Conservation (phyloP, 176 grass and related monocot species). For the Rhynchospora tenuis region DNA sequence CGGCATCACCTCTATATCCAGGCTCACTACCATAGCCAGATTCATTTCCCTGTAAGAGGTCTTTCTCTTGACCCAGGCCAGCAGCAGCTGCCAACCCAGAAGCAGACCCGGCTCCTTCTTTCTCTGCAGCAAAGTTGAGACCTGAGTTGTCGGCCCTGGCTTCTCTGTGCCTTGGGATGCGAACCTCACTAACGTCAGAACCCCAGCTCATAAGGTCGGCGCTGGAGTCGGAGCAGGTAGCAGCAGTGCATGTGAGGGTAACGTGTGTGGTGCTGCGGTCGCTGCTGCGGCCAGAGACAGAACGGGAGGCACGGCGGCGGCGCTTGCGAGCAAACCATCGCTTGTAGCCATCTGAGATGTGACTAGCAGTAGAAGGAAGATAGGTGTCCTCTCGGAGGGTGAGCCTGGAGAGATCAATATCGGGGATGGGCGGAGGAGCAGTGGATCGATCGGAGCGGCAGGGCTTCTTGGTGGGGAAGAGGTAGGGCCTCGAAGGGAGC, state of each 20-base stretch:
- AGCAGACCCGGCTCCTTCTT: background rate
- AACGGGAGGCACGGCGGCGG: conserved; percentile 34
- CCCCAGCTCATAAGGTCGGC: conserved; percentile 37
- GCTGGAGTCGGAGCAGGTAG: conserved; percentile 48
- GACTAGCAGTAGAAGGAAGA: background rate
- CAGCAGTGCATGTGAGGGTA: conserved; percentile 10
- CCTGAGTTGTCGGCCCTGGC: background rate
- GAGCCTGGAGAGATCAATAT: conserved; percentile 35
- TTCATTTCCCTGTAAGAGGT: conserved; percentile 28
- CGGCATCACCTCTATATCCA: conserved; percentile 39
- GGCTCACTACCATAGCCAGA: conserved; percentile 50
- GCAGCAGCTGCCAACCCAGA: background rate
- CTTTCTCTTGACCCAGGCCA: background rate
- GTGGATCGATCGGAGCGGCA: conserved; percentile 45
- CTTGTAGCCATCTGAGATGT: conserved; percentile 17
- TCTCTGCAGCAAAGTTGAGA: background rate
- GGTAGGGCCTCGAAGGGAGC: conserved; percentile 2
- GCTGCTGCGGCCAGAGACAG: conserved; percentile 38
- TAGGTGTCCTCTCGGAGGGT: conserved; percentile 23
- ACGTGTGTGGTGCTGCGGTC: conserved; percentile 31
- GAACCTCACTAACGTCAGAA: conserved; percentile 44
- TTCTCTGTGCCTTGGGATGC: conserved; percentile 1
- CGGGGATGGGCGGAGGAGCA: conserved; percentile 7
- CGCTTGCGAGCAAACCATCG: conserved; percentile 39
- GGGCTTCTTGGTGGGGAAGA: conserved; percentile 37